Evolutionary conservation across 768 basidiomycete species (phyloP), one percentile per base, ranked within the genome.

Genomic region (Cystofilobasidium bisporidii): DNA sequence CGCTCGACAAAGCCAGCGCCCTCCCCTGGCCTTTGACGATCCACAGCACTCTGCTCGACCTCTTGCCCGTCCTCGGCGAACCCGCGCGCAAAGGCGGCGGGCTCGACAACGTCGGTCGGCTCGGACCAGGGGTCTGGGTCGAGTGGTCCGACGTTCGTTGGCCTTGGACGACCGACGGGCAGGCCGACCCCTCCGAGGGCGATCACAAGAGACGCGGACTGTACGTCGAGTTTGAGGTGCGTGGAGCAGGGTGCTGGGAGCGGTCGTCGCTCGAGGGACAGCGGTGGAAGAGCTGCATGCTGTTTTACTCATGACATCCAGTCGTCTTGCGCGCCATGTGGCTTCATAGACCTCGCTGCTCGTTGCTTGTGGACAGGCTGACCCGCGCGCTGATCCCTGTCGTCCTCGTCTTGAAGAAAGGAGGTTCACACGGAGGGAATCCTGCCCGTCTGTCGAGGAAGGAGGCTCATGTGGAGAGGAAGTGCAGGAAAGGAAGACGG

Each of bases 91-190:
- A 61, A 15, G 60, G 60, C 18, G 60, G 60, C 4, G 60, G 60
- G 45, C 40, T 43, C n/a, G 60, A 41, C n/a, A 24, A 61, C 45
- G 40, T 61, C 40, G 60, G 60, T 14, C 40, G 60, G 20, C 26
- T 61, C 36, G 60, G 60, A 24, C 60, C 60, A 1, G 60, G 60
- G 15, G 40, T 61, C 11, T 61, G 60, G 60, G 28, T 61, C 40
- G 60, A 61, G 26, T 61, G 60, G 60, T n/a, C 28, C 9, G 28
- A 38, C 40, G 9, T 61, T 17, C 43, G 8, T 43, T 43, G n/a
- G n/a, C 38, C 50, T 53, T 17, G 18, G 4, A 12, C 50, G 18
- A 12, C 50, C 20, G 43, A 17, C 43, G 14, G 11, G 45, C 14
- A 12, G 45, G 45, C 20, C 45, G 5, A 10, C 47, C 47, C n/a